Evolutionary conservation across 441 rosid genomes (phyloP).

Genomic region (Erodium moschatum): DNA sequence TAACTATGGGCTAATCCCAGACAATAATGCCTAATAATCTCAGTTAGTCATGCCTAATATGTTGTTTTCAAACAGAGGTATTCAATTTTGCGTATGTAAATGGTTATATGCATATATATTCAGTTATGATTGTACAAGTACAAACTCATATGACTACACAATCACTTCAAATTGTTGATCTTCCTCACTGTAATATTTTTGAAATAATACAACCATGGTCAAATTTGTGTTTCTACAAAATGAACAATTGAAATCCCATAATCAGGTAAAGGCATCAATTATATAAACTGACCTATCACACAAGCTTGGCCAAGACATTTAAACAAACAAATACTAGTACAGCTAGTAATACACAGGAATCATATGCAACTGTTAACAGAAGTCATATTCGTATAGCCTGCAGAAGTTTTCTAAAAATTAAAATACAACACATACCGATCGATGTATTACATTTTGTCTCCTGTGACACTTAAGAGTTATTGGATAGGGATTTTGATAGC

Average conservation of each 20-base stretch:
- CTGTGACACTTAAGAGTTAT: no score
- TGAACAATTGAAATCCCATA: not conserved
- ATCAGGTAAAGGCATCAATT: conserved; percentile 4
- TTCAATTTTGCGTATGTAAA: not conserved
- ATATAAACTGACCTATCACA: conserved; percentile 1
- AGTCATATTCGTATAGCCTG: not conserved
- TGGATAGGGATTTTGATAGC: no score
- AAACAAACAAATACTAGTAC: not conserved
- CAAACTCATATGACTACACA: not conserved
- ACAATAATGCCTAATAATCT: conserved; percentile 5
- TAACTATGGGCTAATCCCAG: conserved; percentile 7
- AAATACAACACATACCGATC: not conserved
- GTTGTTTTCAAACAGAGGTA: not conserved
- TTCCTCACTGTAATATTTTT: not conserved
- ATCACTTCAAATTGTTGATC: conserved; percentile 2
- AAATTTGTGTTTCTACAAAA: not conserved
- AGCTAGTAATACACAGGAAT: not conserved
- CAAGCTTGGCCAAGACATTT: not conserved
- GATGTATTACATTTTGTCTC: no score
- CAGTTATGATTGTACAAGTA: not conserved
- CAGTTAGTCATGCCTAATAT: not conserved
- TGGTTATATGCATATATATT: not conserved
- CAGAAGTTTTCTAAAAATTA: not conserved
- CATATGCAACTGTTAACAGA: not conserved
- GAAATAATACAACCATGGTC: no score